Base-by-base conservation (phyloP, 495 filamentous ascomycete species). In the Oidiodendron maius region DNA sequence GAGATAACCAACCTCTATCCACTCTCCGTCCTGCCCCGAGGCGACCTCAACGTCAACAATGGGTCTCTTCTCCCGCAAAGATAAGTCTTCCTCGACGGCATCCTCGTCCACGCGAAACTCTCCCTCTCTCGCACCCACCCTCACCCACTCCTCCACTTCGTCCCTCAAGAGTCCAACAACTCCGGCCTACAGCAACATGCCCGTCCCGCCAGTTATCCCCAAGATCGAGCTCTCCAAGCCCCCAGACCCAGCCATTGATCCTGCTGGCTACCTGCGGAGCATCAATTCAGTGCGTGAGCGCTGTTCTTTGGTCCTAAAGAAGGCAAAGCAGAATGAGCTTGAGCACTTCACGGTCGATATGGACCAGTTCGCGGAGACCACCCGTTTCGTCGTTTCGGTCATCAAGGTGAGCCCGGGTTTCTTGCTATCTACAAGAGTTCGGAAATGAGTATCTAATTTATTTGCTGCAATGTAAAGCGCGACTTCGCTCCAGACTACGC, bases 331-430 rank as follows among this genome's bases (percentile, higher is more conserved):
- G 44, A 89, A 96, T 53, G 70, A 85, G 50, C 75, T 98, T 46
- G 78, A 76, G 50, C 93, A 97, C 67, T 98, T 98, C 62, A 83
- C 86, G 47, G 91, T 97, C 10, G 91, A 98, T 60, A 80, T 91
- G 76, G 65, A 65, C 66, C 95, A 94, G 64, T 95, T 96, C 60
- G 64, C 75, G 25, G 89, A 91, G 48, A 91, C 91, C 1, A 90
- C 89, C 3, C 80, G 76, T n/a, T 98, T 95, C 62, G 84, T 98
- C 8, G 85, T 94, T 22, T 87, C 88, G 15, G 95, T 98, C 49
- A 96, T 98, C 71, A 97, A 96, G 86, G 93, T 90, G 62, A 26
- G n/a, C 30, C 2, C 41, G 11, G 5, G 6, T 22, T 40, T 24
- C 4, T 3, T 30, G 2, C 23, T 15, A 11, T 23, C 25, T 47